Percentiles rank a stretch among this genome's conserved stretches.
These are phyloP conservation scores for Hyaloscypha bicolor DNA, from an alignment of 495 filamentous ascomycete genomes.

Conservation along the genomic window DNA sequence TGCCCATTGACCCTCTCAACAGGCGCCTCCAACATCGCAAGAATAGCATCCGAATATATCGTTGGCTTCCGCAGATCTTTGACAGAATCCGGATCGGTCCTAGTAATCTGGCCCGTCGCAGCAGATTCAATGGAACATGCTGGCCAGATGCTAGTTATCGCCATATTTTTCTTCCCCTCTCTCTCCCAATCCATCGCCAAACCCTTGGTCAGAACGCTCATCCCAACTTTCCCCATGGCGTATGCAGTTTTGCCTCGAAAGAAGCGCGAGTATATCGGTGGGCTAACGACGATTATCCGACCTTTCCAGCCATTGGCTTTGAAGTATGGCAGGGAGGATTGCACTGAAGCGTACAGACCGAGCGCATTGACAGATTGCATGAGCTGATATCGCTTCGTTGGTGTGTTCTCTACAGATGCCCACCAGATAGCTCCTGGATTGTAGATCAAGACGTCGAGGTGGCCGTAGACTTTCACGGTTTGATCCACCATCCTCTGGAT, in stretches of 20 bases:
- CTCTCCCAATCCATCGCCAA: slow-evolving; percentile 81
- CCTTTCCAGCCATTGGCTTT: slow-evolving; percentile 55
- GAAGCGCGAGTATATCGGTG: slow-evolving; percentile 84
- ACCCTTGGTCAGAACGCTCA: slow-evolving; percentile 81
- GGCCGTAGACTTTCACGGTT: slow-evolving; percentile 62
- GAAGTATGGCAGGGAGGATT: slow-evolving; percentile 66
- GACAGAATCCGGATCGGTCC: slow-evolving; percentile 45
- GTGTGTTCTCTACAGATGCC: slow-evolving; percentile 72
- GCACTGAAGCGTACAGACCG: slow-evolving; percentile 70
- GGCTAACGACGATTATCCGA: slow-evolving; percentile 77
- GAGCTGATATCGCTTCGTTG: slow-evolving; percentile 76
- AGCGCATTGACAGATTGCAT: slow-evolving; percentile 84
- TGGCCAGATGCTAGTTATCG: slow-evolving; percentile 82
- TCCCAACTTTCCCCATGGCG: slow-evolving; percentile 83
- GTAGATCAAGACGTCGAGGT: slow-evolving; percentile 76
- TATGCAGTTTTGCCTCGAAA: slow-evolving; percentile 87
- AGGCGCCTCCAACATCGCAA: slow-evolving; percentile 71
- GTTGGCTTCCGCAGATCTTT: slow-evolving; percentile 67
- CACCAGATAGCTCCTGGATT: slow-evolving; percentile 90
- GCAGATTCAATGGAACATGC: slow-evolving; percentile 73
- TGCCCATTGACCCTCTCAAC: slow-evolving; percentile 66
- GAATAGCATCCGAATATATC: slow-evolving; percentile 79
- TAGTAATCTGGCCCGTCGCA: slow-evolving; percentile 59
- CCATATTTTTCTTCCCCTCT: slow-evolving; percentile 67
- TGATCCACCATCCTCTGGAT: slow-evolving; percentile 62